Evolutionary conservation across 495 filamentous ascomycete genomes (phyloP).

Genomic region (Letharia columbiana): DNA sequence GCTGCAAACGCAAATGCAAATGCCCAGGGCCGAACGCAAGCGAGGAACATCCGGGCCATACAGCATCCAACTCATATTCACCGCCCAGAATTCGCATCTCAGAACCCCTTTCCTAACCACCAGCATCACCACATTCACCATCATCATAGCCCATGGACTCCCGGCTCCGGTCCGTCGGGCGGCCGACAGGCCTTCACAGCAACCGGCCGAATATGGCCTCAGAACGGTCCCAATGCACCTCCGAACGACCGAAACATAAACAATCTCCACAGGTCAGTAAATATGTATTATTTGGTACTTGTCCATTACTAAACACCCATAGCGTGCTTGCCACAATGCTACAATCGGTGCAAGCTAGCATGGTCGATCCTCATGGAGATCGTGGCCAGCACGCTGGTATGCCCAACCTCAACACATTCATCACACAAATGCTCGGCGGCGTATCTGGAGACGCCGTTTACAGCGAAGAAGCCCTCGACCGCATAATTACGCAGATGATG

Average conservation of each 20-base stretch:
- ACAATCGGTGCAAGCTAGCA: constrained; percentile 19
- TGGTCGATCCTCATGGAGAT: constrained; percentile 10
- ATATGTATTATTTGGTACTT: neutral
- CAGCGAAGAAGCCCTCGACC: constrained; percentile 81
- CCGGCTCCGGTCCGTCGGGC: constrained; percentile 4
- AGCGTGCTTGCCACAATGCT: constrained; percentile 17
- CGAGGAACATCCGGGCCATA: neutral
- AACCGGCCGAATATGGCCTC: constrained; percentile 11
- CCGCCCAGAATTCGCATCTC: constrained; percentile 2
- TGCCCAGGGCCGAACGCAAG: neutral
- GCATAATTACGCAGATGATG: constrained; percentile 79
- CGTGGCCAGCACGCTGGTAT: constrained; percentile 19
- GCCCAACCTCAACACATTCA: constrained; percentile 34
- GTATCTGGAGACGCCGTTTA: constrained; percentile 80
- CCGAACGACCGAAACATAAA: constrained; percentile 5
- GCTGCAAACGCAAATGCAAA: constrained; percentile 12
- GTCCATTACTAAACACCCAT: neutral
- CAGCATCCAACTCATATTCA: constrained; percentile 6
- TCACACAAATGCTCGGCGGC: constrained; percentile 47
- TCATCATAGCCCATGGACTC: constrained; percentile 12
- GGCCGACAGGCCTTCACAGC: constrained; percentile 13
- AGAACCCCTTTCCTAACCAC: constrained; percentile 9
- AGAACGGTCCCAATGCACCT: constrained; percentile 6
- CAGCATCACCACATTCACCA: constrained; percentile 15
- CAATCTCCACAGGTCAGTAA: constrained; percentile 10